Conservation (phyloP, 2,329 filamentous ascomycete genomes). For the Diaporthe sp. region DNA sequence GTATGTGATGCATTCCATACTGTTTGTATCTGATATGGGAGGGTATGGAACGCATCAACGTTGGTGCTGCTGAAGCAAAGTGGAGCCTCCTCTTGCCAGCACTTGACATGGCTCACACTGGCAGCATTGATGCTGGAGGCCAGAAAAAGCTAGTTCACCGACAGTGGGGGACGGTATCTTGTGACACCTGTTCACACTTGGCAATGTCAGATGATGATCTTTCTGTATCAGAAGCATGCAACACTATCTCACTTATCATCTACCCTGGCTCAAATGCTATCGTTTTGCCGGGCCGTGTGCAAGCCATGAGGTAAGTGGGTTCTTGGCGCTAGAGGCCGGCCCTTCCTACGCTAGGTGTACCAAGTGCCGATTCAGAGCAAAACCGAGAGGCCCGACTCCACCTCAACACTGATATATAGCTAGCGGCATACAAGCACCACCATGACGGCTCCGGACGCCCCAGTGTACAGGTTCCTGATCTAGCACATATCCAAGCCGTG, state of each 20-base stretch:
- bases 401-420: background rate
- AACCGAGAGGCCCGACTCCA: background rate
- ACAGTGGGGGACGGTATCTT: background rate
- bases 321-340: constrained; percentile 9
- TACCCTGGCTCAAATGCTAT: background rate
- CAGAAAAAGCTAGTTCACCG: background rate
- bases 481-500: background rate
- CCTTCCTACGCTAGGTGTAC: background rate
- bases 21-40: no score
- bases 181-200: background rate
- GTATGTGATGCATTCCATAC: no score
- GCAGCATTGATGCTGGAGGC: no score
- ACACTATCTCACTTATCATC: constrained; percentile 11
- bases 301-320: constrained; percentile 15
- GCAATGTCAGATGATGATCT: background rate
- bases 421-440: background rate
- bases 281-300: constrained; percentile 6
- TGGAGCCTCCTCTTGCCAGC: no score
- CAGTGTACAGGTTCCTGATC: background rate
- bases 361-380: background rate
- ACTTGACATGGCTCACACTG: no score
- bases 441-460: background rate
- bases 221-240: background rate
- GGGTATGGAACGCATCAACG: no score
- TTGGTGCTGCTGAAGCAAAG: no score